These are phyloP conservation scores for Camellia lanceoleosa DNA, from an alignment of 148 eudicot genomes.

Conservation along the genomic window DNA sequence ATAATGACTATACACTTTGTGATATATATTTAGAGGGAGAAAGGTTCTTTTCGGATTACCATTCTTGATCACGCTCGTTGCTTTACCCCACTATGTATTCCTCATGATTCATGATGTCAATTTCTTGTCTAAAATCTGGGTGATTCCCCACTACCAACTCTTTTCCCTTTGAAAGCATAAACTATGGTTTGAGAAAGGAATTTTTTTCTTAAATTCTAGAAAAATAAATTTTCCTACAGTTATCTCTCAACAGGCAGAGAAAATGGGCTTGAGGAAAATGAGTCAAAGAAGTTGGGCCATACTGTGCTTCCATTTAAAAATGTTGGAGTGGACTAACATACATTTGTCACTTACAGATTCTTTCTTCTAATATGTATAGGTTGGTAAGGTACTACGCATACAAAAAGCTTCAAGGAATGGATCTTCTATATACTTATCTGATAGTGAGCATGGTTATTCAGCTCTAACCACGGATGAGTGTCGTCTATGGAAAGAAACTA, in stretches of 20 bases:
- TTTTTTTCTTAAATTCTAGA: background rate
- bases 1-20: too few species aligned
- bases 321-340: background rate
- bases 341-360: background rate
- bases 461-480: constrained; percentile 62
- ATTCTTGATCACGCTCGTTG: background rate
- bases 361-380: constrained; percentile 6
- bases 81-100: too few species aligned
- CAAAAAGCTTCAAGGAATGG: constrained; percentile 22
- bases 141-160: background rate
- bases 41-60: background rate
- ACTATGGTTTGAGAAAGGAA: background rate
- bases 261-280: background rate
- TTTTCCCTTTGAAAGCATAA: constrained; percentile 1
- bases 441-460: constrained; percentile 37
- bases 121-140: background rate
- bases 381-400: constrained; percentile 30
- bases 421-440: constrained; percentile 42
- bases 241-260: background rate
- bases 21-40: background rate
- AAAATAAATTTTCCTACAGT: background rate
- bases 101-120: background rate
- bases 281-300: background rate
- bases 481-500: constrained; percentile 61
- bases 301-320: background rate